These are phyloP conservation scores for Exophiala oligosperma DNA, from an alignment of 2,329 filamentous ascomycete genomes.

Conservation along the genomic window DNA sequence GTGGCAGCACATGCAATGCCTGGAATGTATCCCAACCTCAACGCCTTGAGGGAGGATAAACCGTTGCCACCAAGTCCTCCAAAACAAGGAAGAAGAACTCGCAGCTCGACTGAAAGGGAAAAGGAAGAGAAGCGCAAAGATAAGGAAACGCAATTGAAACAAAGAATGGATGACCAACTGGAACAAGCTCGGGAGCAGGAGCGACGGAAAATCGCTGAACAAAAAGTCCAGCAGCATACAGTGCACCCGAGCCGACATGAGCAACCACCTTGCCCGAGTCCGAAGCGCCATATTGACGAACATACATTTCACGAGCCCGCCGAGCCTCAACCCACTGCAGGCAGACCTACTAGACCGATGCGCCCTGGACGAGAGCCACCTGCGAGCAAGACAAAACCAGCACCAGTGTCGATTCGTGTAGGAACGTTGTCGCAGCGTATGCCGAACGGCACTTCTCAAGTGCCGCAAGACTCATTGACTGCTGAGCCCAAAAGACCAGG, in stretches of 20 bases:
- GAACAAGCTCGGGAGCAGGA: conserved; percentile 38
- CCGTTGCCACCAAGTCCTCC: conserved; percentile 34
- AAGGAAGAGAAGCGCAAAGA: conserved; percentile 38
- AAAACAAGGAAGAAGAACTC: conserved; percentile 50
- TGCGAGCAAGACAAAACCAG: conserved; percentile 43
- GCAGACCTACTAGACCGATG: conserved; percentile 41
- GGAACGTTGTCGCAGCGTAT: conserved; percentile 50
- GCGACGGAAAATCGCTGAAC: conserved; percentile 34
- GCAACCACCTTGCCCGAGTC: conserved; percentile 30
- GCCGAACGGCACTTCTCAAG: conserved; percentile 50
- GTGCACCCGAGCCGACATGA: conserved; percentile 34
- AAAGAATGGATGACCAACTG: conserved; percentile 39
- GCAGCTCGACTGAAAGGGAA: conserved; percentile 60
- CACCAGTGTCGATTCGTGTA: conserved; percentile 49
- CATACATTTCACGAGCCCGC: conserved; percentile 26
- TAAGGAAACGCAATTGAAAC: conserved; percentile 28
- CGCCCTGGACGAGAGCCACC: conserved; percentile 44
- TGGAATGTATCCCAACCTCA: conserved; percentile 32
- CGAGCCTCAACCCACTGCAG: conserved; percentile 34
- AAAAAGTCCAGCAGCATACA: conserved; percentile 37
- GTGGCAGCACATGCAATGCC: conserved; percentile 32
- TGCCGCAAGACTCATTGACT: conserved; percentile 60
- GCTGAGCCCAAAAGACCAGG: conserved; percentile 48
- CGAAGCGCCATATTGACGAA: conserved; percentile 21
- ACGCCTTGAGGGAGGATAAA: conserved; percentile 23